Evolutionary conservation across 768 basidiomycete species (phyloP).

Genomic region (Polyporus arcularius): DNA sequence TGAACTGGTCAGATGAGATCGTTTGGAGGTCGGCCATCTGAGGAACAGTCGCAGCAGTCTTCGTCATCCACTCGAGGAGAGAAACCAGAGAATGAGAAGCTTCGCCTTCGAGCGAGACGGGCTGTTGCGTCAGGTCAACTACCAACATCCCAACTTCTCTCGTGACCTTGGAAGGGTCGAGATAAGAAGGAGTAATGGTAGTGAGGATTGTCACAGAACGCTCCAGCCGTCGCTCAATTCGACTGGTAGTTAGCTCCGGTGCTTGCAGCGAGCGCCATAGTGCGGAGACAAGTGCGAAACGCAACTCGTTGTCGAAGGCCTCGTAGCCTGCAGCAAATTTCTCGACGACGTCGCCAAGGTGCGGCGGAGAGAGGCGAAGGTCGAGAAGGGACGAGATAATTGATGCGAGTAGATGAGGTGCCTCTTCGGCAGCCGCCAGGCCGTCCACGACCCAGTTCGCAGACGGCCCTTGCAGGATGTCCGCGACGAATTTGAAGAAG

Average conservation of each 20-base stretch:
- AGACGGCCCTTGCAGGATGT: slow-evolving; percentile 44
- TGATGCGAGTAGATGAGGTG: slow-evolving; percentile 40
- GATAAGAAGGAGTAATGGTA: slow-evolving; percentile 15
- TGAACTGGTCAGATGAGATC: slow-evolving; percentile 39
- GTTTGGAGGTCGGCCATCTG: slow-evolving; percentile 46
- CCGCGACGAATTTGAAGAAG: slow-evolving; percentile 50
- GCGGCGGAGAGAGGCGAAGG: slow-evolving; percentile 44
- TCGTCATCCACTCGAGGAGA: slow-evolving; percentile 56
- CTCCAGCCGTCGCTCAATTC: slow-evolving; percentile 5
- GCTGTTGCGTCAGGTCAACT: background rate
- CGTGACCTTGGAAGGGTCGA: slow-evolving; percentile 7
- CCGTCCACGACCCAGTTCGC: slow-evolving; percentile 45
- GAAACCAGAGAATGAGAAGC: slow-evolving; percentile 42
- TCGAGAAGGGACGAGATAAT: slow-evolving; percentile 51
- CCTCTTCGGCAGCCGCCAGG: slow-evolving; percentile 45
- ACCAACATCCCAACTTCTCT: slow-evolving; percentile 11
- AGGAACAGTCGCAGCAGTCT: slow-evolving; percentile 24
- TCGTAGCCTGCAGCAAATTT: slow-evolving; percentile 28
- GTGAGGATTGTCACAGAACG: slow-evolving; percentile 6
- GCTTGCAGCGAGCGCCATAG: slow-evolving; percentile 29
- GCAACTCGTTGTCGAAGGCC: slow-evolving; percentile 30
- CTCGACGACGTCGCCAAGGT: slow-evolving; percentile 45
- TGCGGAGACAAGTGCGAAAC: slow-evolving; percentile 35
- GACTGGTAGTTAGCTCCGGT: slow-evolving; percentile 10
- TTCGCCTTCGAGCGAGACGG: slow-evolving; percentile 33